These are phyloP conservation scores for Cyberlindnera veronae DNA, from an alignment of 805 yeast species.

Conservation along the genomic window DNA sequence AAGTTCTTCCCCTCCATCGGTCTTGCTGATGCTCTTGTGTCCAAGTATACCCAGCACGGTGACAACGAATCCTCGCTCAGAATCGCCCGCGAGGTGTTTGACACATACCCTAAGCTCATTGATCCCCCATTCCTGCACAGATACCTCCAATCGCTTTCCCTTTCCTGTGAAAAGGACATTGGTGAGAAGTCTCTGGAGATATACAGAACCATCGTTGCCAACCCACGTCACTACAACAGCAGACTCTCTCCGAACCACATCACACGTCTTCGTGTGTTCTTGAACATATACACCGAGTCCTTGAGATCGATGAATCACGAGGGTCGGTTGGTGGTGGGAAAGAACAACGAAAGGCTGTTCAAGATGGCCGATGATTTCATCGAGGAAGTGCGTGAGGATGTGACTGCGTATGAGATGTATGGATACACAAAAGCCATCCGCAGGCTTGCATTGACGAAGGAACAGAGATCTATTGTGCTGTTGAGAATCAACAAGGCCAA, in stretches of 20 bases:
- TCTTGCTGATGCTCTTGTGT: conserved; percentile 21
- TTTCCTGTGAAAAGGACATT: conserved; percentile 6
- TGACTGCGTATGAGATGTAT: conserved; percentile 17
- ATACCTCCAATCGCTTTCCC: conserved; percentile 9
- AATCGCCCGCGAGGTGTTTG: conserved; percentile 12
- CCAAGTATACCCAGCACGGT: conserved; percentile 17
- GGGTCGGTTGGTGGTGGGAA: conserved; percentile 20
- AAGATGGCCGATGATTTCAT: conserved; percentile 18
- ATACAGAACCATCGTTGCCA: conserved; percentile 14
- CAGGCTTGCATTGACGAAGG: conserved; percentile 20
- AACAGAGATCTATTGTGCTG: conserved; percentile 17
- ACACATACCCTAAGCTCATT: conserved; percentile 11
- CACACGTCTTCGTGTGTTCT: conserved; percentile 25
- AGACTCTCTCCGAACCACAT: conserved; percentile 13
- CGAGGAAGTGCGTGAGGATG: conserved; percentile 2
- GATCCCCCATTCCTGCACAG: conserved; percentile 23
- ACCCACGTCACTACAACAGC: background rate
- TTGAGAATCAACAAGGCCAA: conserved; percentile 13
- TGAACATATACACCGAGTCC: conserved; percentile 21
- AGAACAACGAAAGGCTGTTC: conserved; percentile 16
- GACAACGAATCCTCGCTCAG: conserved; percentile 13
- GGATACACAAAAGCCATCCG: conserved; percentile 26
- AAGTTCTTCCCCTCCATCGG: conserved; percentile 22
- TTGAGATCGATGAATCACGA: conserved; percentile 19
- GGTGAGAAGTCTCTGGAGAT: conserved; percentile 17